Evolutionary conservation across 805 yeast species (phyloP), one percentile per base, ranked within the genome.

Genomic region (Hemisphaericaspora nanyangensis): DNA sequence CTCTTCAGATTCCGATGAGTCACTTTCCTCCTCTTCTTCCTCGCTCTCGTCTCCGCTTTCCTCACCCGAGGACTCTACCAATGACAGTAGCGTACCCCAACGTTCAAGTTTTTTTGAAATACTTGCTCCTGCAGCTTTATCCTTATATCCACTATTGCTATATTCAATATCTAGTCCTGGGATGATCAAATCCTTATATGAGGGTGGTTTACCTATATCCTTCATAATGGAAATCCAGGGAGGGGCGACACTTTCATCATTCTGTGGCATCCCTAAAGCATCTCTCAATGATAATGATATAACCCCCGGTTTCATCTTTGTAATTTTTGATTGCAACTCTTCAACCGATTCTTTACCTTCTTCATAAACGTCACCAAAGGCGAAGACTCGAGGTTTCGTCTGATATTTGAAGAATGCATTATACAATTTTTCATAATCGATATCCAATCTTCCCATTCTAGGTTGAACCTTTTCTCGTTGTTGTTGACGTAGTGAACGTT

Each of bases 381-480:
- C 70, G 17, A 77, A 70, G 35, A 91, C 50, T 31, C 71, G 66
- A 0, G 97, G 97, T 49, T 79, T 82, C 0, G 80, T 69, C 52
- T 91, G 96, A 51, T 75, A 65, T 54, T 82, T 82, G 72, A 88
- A 90, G 53, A 91, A 90, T 0, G 96, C 95, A 56, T 86, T 85
- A 54, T 87, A 80, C 16, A 91, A 60, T 46, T 79, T 84, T 45
- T 77, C 82, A 55, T 84, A 90, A 59, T 91, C 97, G 17, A 93
- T 75, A 56, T 91, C 98, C 17, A 91, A 58, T 37, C 80, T 70
- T 1, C 95, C 95, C 79, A 88, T 70, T 55, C 86, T 87, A 0
- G 96, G 96, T 57, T 87, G 96, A 0, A 89, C 95, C 37, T 85
- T 71, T 40, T 85, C 91, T 45, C 97, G 72, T 57, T 82, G 82